These are phyloP conservation scores for Malus orientalis DNA, from an alignment of 306 rosid genomes.

Conservation along the genomic window DNA sequence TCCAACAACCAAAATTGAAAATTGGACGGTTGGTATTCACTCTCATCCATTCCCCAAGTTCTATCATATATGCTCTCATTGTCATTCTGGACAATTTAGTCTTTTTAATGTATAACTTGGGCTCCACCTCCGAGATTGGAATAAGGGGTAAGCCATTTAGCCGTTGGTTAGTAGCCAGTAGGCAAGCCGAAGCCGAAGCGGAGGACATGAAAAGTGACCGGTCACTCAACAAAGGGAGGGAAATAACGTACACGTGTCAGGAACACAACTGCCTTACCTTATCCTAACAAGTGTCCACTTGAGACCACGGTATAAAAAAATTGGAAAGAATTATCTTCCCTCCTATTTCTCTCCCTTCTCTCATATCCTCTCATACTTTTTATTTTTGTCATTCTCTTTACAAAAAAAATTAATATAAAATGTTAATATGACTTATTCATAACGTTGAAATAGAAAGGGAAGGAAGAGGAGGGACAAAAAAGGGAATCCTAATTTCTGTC, in stretches of 20 bases:
- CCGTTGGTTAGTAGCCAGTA: background rate
- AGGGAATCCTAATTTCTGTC: no score
- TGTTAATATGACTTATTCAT: no score
- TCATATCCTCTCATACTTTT: no score
- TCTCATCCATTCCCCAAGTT: background rate
- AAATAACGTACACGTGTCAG: constrained; percentile 39
- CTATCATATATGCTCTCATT: background rate
- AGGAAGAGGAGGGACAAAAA: no score
- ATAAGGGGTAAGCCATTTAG: background rate
- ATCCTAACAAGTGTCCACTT: constrained; percentile 21
- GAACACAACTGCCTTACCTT: constrained; percentile 42
- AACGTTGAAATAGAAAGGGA: no score
- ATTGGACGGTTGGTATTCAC: background rate
- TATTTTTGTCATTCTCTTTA: no score
- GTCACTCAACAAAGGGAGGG: background rate
- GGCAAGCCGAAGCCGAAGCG: constrained; percentile 11
- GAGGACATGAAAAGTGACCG: background rate
- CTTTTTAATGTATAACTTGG: background rate
- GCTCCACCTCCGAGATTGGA: background rate
- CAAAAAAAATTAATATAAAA: no score
- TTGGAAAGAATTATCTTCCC: no score
- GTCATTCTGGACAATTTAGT: background rate
- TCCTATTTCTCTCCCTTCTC: no score
- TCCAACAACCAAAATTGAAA: constrained; percentile 10
- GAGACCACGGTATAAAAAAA: background rate